These are phyloP conservation scores for Herpetospermum pedunculosum DNA, from an alignment of 306 rosid genomes.

Conservation along the genomic window DNA sequence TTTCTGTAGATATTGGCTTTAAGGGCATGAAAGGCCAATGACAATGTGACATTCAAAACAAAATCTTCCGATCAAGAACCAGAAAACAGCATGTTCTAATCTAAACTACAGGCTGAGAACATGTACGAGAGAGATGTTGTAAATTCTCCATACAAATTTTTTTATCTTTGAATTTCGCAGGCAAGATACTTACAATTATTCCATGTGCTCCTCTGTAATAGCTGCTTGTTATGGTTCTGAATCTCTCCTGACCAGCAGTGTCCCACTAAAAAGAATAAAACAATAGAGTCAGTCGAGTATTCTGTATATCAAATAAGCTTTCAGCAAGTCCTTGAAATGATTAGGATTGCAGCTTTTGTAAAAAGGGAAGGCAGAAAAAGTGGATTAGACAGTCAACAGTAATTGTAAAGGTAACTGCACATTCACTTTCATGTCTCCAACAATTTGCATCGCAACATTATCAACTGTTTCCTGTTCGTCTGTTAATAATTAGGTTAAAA, in stretches of 20 bases:
- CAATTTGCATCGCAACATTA: background rate
- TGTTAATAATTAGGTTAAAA: background rate
- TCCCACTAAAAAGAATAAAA: constrained; percentile 61
- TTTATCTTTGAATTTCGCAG: background rate
- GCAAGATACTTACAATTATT: constrained; percentile 52
- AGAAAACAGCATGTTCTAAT: background rate
- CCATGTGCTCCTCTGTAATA: constrained; percentile 98
- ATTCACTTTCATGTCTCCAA: background rate
- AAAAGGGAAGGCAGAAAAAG: background rate
- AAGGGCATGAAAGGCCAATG: background rate
- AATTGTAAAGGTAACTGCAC: background rate
- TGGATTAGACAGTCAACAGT: background rate
- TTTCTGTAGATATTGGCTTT: background rate
- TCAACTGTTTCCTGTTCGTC: background rate
- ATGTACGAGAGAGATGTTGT: background rate
- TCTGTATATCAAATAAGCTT: background rate
- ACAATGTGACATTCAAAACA: background rate
- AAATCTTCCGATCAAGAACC: background rate
- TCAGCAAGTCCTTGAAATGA: background rate
- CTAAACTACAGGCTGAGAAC: background rate
- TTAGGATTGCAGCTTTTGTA: background rate
- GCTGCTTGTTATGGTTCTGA: constrained; percentile 97
- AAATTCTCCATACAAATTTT: background rate
- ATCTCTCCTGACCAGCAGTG: constrained; percentile 98
- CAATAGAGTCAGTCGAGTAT: background rate